Conservation (phyloP, 805 yeast genomes). For the Candida koratica region DNA sequence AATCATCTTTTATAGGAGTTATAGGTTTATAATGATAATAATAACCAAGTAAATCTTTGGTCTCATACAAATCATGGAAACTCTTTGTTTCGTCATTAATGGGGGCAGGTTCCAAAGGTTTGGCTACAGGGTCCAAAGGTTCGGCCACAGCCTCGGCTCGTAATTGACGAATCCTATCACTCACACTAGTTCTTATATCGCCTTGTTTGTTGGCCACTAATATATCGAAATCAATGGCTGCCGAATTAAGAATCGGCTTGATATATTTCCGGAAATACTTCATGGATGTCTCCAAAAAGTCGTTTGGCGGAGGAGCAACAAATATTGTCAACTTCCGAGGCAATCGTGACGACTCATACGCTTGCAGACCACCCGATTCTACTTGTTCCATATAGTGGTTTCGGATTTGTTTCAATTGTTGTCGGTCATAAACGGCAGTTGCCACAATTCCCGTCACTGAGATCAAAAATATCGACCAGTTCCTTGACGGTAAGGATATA, state of each 20-base stretch:
- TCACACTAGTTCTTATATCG: slow-evolving; percentile 74
- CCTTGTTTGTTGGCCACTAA: slow-evolving; percentile 83
- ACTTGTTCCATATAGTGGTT: slow-evolving; percentile 62
- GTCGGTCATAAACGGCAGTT: slow-evolving; percentile 75
- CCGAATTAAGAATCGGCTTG: slow-evolving; percentile 81
- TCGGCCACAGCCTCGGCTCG: slow-evolving; percentile 44
- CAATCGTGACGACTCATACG: slow-evolving; percentile 42
- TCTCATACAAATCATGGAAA: slow-evolving; percentile 32
- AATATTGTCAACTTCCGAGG: slow-evolving; percentile 80
- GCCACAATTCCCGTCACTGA: slow-evolving; percentile 64
- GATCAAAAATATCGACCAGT: slow-evolving; percentile 89
- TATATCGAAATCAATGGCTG: slow-evolving; percentile 80
- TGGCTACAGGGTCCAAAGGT: slow-evolving; percentile 8
- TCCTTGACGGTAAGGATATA: slow-evolving; percentile 77
- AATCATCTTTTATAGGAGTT: slow-evolving; percentile 46
- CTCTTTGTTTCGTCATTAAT: slow-evolving; percentile 17
- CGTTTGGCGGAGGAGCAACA: slow-evolving; percentile 97
- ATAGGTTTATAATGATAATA: slow-evolving; percentile 34
- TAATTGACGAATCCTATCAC: slow-evolving; percentile 71
- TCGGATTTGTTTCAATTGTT: slow-evolving; percentile 64
- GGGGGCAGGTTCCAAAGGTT: slow-evolving; percentile 7
- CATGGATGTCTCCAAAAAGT: slow-evolving; percentile 70
- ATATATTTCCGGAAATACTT: slow-evolving; percentile 71
- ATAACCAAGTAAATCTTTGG: slow-evolving; percentile 55
- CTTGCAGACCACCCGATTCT: slow-evolving; percentile 44